phyloP scores from a whole-genome alignment of 768 basidiomycete genomes.

The Mycena pura region DNA sequence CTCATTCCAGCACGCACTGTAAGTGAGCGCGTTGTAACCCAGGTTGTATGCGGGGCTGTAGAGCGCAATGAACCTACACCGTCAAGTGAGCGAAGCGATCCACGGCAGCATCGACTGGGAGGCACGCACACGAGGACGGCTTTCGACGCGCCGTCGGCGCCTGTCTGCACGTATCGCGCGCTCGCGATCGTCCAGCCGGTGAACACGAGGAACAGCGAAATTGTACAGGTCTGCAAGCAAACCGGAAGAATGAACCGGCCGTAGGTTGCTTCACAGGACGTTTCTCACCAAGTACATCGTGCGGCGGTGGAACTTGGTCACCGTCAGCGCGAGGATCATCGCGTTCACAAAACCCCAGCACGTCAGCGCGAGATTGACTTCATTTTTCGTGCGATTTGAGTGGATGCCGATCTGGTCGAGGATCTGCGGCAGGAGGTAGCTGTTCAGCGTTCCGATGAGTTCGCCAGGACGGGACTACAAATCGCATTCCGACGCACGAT shows the following conservation, averaged over 20 bases:
- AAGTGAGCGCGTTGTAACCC: conserved; percentile 63
- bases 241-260: background rate
- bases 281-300: conserved; percentile 57
- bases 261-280: background rate
- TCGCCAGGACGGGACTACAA: background rate
- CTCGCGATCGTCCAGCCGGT: conserved; percentile 63
- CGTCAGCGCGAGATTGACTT: conserved; percentile 62
- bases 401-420: conserved; percentile 59
- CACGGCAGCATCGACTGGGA: background rate
- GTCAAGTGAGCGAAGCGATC: background rate
- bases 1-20: conserved; percentile 42
- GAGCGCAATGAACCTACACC: conserved; percentile 57
- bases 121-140: conserved; percentile 55
- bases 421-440: conserved; percentile 62
- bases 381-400: conserved; percentile 57
- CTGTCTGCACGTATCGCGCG: conserved; percentile 50
- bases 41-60: conserved; percentile 64
- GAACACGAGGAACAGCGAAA: conserved; percentile 53
- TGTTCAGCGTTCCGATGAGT: conserved; percentile 21
- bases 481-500: conserved; percentile 46
- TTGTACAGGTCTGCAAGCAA: conserved; percentile 54
- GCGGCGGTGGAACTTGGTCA: conserved; percentile 54
- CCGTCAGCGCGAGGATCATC: conserved; percentile 55
- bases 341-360: conserved; percentile 64
- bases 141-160: conserved; percentile 50